phyloP scores from a whole-genome alignment of 2,329 filamentous ascomycete species.

The Aspergillus udagawae region DNA sequence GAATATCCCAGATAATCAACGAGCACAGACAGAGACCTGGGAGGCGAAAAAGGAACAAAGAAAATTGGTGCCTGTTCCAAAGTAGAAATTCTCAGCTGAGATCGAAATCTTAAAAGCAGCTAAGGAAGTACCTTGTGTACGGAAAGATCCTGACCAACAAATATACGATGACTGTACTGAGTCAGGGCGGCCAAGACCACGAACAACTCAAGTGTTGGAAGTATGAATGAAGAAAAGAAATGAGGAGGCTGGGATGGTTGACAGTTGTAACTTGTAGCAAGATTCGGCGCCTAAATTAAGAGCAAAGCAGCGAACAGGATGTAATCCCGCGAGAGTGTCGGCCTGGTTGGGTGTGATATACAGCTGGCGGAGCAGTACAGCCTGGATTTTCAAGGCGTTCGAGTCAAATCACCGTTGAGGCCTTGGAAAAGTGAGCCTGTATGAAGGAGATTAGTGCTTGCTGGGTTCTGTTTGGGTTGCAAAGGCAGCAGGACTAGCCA shows the following conservation, averaged over 20 bases:
- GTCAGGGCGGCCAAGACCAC: background rate
- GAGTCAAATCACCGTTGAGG: background rate
- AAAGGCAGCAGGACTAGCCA: background rate
- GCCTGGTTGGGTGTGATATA: slow-evolving; percentile 17
- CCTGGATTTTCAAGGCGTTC: background rate
- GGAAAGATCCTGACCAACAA: background rate
- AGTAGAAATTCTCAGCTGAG: background rate
- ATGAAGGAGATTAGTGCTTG: slow-evolving; percentile 4
- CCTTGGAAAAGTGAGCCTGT: slow-evolving; percentile 4
- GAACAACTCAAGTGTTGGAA: background rate
- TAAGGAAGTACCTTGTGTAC: background rate
- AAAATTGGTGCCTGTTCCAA: slow-evolving; percentile 1
- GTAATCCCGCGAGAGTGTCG: slow-evolving; percentile 5
- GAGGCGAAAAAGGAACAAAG: background rate
- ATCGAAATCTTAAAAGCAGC: background rate
- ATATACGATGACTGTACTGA: background rate
- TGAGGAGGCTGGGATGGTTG: slow-evolving; percentile 16
- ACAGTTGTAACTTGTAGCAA: slow-evolving; percentile 3
- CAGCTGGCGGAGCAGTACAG: slow-evolving; percentile 13
- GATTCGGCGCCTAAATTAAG: slow-evolving; percentile 16
- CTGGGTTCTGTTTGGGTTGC: background rate
- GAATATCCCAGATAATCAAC: background rate
- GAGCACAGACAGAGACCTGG: background rate
- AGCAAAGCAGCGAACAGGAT: slow-evolving; percentile 22
- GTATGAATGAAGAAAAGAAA: slow-evolving; percentile 4